Conservation (phyloP, 352 stramenopile species). For the Elongisporangium senticosum region DNA sequence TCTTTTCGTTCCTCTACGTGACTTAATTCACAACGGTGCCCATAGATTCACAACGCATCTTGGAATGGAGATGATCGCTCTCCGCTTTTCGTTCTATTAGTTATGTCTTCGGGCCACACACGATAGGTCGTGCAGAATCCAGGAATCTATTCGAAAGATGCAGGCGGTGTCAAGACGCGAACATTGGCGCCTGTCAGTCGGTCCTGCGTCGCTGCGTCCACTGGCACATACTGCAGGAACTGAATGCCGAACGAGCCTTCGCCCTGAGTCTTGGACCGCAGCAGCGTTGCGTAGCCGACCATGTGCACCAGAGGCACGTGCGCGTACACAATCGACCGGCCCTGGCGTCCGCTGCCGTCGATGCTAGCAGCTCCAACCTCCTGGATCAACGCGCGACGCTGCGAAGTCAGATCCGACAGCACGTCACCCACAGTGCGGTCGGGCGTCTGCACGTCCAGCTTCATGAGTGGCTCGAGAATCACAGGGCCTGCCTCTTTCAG, state of each 20-base stretch:
- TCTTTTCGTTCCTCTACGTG: too few species aligned
- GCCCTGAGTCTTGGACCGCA: constrained; percentile 76
- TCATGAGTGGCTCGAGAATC: constrained; percentile 76
- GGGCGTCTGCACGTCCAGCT: constrained; percentile 59
- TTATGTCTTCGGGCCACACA: too few species aligned
- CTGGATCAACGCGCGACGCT: constrained; percentile 60
- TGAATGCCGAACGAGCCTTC: constrained; percentile 77
- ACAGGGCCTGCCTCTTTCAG: constrained; percentile 44
- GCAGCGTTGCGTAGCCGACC: constrained; percentile 70
- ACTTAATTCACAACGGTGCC: too few species aligned
- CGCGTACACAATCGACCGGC: constrained; percentile 52
- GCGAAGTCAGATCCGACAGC: constrained; percentile 67
- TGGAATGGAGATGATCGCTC: too few species aligned
- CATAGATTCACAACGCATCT: too few species aligned
- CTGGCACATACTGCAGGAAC: constrained; percentile 63
- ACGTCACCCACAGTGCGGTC: constrained; percentile 66
- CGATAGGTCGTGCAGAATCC: too few species aligned
- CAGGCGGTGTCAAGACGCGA: neutral
- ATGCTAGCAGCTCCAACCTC: constrained; percentile 37
- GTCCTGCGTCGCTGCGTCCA: constrained; percentile 45
- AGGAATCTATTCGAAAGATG: constrained; percentile 1
- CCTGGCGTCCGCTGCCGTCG: constrained; percentile 19
- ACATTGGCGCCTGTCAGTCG: constrained; percentile 24
- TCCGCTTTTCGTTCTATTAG: too few species aligned
- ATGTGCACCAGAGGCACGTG: constrained; percentile 70